Conservation (phyloP, 768 basidiomycete genomes). For the Royoungia palumana region DNA sequence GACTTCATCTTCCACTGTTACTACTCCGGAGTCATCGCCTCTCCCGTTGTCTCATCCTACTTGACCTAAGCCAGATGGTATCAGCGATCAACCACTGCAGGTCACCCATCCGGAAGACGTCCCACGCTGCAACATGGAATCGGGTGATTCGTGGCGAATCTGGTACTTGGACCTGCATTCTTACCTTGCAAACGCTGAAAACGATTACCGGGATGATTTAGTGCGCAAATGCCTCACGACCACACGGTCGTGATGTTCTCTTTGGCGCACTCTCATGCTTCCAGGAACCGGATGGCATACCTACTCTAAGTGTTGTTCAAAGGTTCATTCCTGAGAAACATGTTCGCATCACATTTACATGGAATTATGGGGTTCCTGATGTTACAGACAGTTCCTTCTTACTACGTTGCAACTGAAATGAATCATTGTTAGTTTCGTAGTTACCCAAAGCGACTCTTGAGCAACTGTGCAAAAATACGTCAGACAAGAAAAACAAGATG, state of each 20-base stretch:
- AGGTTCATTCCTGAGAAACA: too few relatives aligned
- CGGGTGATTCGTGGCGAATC: too few relatives aligned
- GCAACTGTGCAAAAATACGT: constrained; percentile 4
- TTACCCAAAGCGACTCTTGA: constrained; percentile 15
- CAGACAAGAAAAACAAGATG: background rate
- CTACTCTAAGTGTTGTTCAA: too few relatives aligned
- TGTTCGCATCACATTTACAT: too few relatives aligned
- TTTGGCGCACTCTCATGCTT: too few relatives aligned
- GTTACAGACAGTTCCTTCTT: background rate
- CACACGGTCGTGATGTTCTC: background rate
- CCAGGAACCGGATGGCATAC: background rate
- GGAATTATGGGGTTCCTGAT: background rate
- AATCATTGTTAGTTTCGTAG: background rate
- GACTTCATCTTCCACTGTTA: background rate
- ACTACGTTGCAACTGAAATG: background rate
- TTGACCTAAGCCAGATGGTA: background rate
- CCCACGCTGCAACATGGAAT: too few relatives aligned
- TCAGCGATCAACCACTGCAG: background rate
- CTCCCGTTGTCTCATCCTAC: background rate
- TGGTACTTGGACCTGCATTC: too few relatives aligned
- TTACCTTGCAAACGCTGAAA: background rate
- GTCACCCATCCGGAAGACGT: background rate
- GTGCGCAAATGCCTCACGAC: background rate
- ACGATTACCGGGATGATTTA: background rate
- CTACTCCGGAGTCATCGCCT: background rate